Evolutionary conservation across 169 alveolate genomes (phyloP).

Genomic region (Theileria luwenshuni): DNA sequence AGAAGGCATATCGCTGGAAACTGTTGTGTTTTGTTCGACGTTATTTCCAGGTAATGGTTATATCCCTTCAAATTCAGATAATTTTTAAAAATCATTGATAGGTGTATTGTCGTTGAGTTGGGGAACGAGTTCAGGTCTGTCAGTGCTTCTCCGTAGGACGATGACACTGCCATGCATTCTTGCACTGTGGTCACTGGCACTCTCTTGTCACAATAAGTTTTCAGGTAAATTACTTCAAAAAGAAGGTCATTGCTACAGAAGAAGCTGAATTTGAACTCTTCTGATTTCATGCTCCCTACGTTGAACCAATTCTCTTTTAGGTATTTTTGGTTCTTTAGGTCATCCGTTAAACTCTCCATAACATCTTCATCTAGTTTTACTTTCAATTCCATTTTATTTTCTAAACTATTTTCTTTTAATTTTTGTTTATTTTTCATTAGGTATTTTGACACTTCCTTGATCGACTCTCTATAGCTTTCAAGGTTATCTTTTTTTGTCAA

Average conservation of each 20-base stretch:
- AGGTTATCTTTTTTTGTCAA: constrained; percentile 21
- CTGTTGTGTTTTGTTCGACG: constrained; percentile 50
- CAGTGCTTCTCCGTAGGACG: constrained; percentile 65
- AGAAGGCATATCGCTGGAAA: constrained; percentile 59
- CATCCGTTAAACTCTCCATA: constrained; percentile 21
- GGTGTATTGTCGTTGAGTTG: constrained; percentile 32
- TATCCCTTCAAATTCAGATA: constrained; percentile 28
- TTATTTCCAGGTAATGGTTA: constrained; percentile 48
- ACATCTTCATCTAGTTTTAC: constrained; percentile 33
- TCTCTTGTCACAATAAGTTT: constrained; percentile 27
- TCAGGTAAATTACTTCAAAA: constrained; percentile 39
- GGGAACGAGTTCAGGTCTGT: constrained; percentile 56
- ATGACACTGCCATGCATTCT: constrained; percentile 35
- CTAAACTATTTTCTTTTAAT: background rate
- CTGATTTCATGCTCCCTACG: constrained; percentile 44
- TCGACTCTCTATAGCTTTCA: constrained; percentile 27
- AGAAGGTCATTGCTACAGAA: constrained; percentile 63
- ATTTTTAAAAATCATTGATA: constrained; percentile 28
- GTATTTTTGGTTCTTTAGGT: constrained; percentile 48
- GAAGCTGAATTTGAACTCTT: constrained; percentile 52
- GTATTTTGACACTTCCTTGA: constrained; percentile 22
- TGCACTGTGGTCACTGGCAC: constrained; percentile 37
- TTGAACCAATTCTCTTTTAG: constrained; percentile 61
- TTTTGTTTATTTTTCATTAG: constrained; percentile 16
- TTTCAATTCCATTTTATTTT: background rate